A percentile compares a stretch with the other conserved stretches of the same genome.
phyloP scores from a whole-genome alignment of 768 basidiomycete genomes.

The Pholiota conissans region DNA sequence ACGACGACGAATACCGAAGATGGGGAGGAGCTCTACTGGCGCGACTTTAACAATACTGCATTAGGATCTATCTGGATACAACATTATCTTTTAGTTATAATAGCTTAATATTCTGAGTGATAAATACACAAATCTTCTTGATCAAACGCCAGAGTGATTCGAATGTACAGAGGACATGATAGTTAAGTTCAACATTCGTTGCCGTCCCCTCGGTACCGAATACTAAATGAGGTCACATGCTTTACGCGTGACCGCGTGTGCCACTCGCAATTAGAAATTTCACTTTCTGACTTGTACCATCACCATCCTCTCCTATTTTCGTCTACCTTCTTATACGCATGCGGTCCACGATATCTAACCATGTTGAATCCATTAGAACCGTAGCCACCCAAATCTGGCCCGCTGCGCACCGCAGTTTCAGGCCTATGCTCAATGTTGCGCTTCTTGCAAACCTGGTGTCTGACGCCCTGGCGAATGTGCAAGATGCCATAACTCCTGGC shows the following conservation, averaged over 20 bases:
- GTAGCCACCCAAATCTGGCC: conserved; percentile 6
- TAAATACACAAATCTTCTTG: too few relatives aligned
- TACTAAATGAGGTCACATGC: not conserved
- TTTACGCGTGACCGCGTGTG: not conserved
- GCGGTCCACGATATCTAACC: conserved; percentile 19
- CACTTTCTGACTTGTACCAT: not conserved
- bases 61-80: too few relatives aligned
- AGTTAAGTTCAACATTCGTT: too few relatives aligned
- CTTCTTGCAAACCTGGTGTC: conserved; percentile 14
- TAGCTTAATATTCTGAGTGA: too few relatives aligned
- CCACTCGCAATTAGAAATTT: not conserved
- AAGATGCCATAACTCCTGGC: not conserved
- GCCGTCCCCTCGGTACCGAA: too few relatives aligned
- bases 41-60: too few relatives aligned
- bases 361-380: conserved; percentile 10
- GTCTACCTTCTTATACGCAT: conserved; percentile 2
- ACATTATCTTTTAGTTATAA: too few relatives aligned
- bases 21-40: too few relatives aligned
- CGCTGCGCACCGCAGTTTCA: not conserved
- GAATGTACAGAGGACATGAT: not conserved
- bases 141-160: too few relatives aligned
- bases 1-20: too few relatives aligned
- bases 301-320: not conserved
- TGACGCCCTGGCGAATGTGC: not conserved
- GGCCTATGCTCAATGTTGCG: conserved; percentile 15